Evolutionary conservation across 1,139 yeast species (phyloP).

Genomic region (Candida tropicalis): DNA sequence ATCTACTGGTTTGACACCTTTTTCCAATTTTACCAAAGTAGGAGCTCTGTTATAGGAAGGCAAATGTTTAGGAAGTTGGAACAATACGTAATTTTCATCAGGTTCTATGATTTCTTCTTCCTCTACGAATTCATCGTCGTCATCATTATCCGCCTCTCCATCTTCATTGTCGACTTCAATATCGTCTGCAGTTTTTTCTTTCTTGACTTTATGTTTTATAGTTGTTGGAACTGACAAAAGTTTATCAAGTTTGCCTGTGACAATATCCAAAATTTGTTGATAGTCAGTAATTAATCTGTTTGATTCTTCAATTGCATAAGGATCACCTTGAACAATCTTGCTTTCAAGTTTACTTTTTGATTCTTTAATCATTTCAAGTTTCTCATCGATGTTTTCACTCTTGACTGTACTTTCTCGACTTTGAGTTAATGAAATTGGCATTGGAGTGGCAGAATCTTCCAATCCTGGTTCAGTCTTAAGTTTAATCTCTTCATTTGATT

Average conservation of each 20-base stretch:
- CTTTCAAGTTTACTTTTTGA: conserved; percentile 34
- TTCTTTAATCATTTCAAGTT: conserved; percentile 29
- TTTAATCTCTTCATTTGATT: not conserved
- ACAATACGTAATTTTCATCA: conserved; percentile 44
- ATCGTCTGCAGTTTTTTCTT: conserved; percentile 7
- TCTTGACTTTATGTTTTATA: conserved; percentile 1
- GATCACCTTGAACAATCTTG: conserved; percentile 31
- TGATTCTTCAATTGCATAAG: conserved; percentile 33
- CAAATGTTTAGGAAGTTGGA: conserved; percentile 72
- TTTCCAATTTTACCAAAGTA: conserved; percentile 17
- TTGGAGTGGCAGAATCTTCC: conserved; percentile 12
- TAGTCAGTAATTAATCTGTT: conserved; percentile 37
- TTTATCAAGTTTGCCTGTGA: conserved; percentile 28
- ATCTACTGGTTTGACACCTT: conserved; percentile 18
- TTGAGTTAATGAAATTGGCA: conserved; percentile 14
- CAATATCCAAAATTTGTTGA: conserved; percentile 28
- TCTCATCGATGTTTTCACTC: conserved; percentile 31
- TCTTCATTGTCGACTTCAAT: not conserved
- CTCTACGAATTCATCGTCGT: conserved; percentile 7
- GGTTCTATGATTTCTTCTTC: conserved; percentile 4
- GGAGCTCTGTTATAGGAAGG: conserved; percentile 50
- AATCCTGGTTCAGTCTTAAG: conserved; percentile 1
- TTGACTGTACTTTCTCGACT: conserved; percentile 36
- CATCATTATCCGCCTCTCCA: not conserved
- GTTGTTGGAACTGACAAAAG: conserved; percentile 19